Conservation (phyloP, 441 rosid genomes). For the Adansonia madagascariensis region DNA sequence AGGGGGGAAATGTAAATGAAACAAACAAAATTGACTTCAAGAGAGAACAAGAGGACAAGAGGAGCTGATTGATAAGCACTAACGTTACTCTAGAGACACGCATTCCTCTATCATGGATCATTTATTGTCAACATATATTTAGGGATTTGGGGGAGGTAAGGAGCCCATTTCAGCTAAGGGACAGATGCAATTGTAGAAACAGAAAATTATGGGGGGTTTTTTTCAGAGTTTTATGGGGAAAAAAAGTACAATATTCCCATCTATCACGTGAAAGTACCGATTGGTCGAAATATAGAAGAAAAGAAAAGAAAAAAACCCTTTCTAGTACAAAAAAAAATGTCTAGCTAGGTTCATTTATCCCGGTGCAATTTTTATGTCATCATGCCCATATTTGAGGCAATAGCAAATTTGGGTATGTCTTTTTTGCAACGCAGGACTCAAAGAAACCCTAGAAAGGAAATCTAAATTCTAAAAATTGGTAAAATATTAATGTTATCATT, state of each 20-base stretch:
- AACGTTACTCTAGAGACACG: constrained; percentile 22
- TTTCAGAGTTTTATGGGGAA: neutral
- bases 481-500: too few relatives aligned
- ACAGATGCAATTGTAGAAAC: neutral
- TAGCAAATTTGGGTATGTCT: neutral
- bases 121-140: neutral
- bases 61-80: constrained; percentile 10
- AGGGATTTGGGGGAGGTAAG: neutral
- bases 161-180: neutral
- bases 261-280: neutral
- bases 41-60: too few relatives aligned
- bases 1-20: too few relatives aligned
- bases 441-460: neutral
- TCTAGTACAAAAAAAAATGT: neutral
- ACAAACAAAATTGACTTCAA: too few relatives aligned
- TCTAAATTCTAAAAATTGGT: neutral
- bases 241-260: neutral
- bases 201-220: neutral
- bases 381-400: neutral
- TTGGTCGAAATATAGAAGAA: neutral
- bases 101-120: neutral
- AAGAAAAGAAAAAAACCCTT: too few relatives aligned
- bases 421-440: neutral
- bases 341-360: neutral
- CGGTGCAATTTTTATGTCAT: neutral